Conservation (phyloP, 768 basidiomycete species). For the Cubamyces sp. region DNA sequence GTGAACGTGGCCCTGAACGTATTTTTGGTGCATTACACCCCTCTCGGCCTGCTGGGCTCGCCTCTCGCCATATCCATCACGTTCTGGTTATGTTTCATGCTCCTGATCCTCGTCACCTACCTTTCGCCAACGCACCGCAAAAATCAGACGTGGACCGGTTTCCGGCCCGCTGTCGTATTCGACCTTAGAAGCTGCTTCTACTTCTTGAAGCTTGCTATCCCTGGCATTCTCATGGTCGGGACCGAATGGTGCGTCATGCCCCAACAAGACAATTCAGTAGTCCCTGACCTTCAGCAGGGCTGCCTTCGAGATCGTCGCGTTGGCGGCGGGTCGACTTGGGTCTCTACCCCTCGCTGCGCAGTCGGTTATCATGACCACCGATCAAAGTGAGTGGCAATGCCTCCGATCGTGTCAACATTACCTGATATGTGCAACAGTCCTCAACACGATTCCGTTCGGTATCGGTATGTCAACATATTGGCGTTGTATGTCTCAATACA, state of each 20-base stretch:
- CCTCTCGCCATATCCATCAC: slow-evolving; percentile 69
- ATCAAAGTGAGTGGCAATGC: slow-evolving; percentile 55
- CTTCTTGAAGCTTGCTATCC: slow-evolving; percentile 72
- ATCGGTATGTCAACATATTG: slow-evolving; percentile 44
- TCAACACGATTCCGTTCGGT: slow-evolving; percentile 78
- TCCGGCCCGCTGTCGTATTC: slow-evolving; percentile 49
- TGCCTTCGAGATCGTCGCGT: slow-evolving; percentile 80
- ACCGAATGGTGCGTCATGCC: slow-evolving; percentile 68
- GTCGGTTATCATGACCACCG: slow-evolving; percentile 79
- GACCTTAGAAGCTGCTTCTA: slow-evolving; percentile 51
- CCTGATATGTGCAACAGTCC: slow-evolving; percentile 42
- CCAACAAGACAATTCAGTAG: background rate
- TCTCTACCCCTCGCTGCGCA: slow-evolving; percentile 72
- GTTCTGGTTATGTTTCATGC: slow-evolving; percentile 68
- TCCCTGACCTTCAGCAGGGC: slow-evolving; percentile 51
- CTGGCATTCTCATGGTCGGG: slow-evolving; percentile 78
- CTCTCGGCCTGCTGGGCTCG: slow-evolving; percentile 66
- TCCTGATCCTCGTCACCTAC: slow-evolving; percentile 54
- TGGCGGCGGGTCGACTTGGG: slow-evolving; percentile 75
- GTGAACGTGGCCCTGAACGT: slow-evolving; percentile 67
- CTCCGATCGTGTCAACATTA: background rate
- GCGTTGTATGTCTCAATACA: background rate
- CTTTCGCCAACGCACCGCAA: slow-evolving; percentile 54
- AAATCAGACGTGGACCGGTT: slow-evolving; percentile 69
- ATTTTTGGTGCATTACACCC: slow-evolving; percentile 63